Percentiles rank a stretch among this genome's conserved stretches.
These are phyloP conservation scores for Flaveria trinervia DNA, from an alignment of 129 eudicot species.

Conservation along the genomic window DNA sequence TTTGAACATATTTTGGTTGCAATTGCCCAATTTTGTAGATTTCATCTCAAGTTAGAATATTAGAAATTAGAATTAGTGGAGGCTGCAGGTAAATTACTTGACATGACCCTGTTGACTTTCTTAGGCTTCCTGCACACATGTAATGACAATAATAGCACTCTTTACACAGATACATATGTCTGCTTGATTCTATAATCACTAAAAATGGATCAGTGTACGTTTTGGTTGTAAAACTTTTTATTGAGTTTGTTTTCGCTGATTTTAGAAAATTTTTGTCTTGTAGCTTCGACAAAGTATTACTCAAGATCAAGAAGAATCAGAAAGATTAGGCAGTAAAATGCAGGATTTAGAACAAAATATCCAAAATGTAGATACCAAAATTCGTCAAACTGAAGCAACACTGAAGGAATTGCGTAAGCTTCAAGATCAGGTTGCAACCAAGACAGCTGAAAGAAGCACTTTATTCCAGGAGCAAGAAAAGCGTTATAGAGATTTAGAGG, in stretches of 20 bases:
- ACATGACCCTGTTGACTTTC: neutral
- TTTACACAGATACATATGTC: neutral
- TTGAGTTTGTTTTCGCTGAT: conserved; percentile 21
- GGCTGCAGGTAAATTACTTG: conserved; percentile 12
- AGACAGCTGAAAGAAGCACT: conserved; percentile 67
- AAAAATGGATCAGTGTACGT: neutral
- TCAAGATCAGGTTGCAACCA: conserved; percentile 48
- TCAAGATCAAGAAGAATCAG: conserved; percentile 84
- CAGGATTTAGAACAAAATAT: conserved; percentile 58
- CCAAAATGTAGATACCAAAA: conserved; percentile 61
- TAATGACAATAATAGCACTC: neutral
- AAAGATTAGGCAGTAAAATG: conserved; percentile 58
- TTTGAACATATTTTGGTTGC: neutral
- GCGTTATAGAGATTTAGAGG: conserved; percentile 49
- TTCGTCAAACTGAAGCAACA: conserved; percentile 56
- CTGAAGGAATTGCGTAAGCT: conserved; percentile 53
- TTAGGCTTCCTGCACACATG: neutral
- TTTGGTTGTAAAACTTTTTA: neutral
- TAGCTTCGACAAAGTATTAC: conserved; percentile 82
- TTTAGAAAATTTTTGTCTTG: conserved; percentile 1
- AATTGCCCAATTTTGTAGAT: neutral
- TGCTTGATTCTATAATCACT: neutral
- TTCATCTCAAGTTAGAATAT: neutral
- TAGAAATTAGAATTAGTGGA: neutral
- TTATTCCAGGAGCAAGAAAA: conserved; percentile 47